A percentile compares a stretch with the other conserved stretches of the same genome.
These are phyloP conservation scores for Debaryomycetaceae sp. DNA, from an alignment of 1,139 yeast genomes.

Conservation along the genomic window DNA sequence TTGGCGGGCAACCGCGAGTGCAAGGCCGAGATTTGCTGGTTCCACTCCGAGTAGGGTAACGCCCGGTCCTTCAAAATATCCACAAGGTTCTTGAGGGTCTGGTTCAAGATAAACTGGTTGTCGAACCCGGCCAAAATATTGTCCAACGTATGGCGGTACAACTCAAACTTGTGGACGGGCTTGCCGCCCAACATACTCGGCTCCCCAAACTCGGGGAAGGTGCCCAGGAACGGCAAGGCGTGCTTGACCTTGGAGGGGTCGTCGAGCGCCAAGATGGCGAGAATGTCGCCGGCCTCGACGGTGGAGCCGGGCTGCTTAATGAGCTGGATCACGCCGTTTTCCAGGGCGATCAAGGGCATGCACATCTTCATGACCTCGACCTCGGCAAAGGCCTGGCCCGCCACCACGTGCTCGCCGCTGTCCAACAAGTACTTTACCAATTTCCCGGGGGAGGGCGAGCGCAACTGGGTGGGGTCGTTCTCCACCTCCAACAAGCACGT, in stretches of 20 bases:
- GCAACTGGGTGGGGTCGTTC: slow-evolving; percentile 95
- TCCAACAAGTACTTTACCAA: slow-evolving; percentile 87
- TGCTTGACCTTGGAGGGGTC: slow-evolving; percentile 97
- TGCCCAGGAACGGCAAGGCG: slow-evolving; percentile 91
- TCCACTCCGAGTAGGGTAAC: slow-evolving; percentile 92
- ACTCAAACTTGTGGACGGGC: slow-evolving; percentile 65
- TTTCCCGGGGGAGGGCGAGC: slow-evolving; percentile 99
- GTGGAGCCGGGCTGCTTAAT: slow-evolving; percentile 98
- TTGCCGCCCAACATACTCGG: slow-evolving; percentile 78
- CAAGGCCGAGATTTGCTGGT: slow-evolving; percentile 71
- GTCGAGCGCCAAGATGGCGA: slow-evolving; percentile 87
- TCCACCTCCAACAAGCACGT: slow-evolving; percentile 90
- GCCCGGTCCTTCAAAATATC: slow-evolving; percentile 67
- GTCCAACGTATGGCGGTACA: slow-evolving; percentile 47
- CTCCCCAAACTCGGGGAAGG: slow-evolving; percentile 78
- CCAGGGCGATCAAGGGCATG: slow-evolving; percentile 86
- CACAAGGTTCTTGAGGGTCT: slow-evolving; percentile 63
- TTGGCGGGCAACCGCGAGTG: slow-evolving; percentile 81
- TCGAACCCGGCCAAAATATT: slow-evolving; percentile 87
- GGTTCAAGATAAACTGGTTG: slow-evolving; percentile 86
- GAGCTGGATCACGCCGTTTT: slow-evolving; percentile 84
- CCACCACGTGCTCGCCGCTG: slow-evolving; percentile 82
- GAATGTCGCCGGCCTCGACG: slow-evolving; percentile 89
- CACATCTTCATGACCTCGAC: slow-evolving; percentile 99
- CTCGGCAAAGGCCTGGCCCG: slow-evolving; percentile 95